Evolutionary conservation across 2,329 filamentous ascomycete species (phyloP).

Genomic region (Xylariaceae sp.): DNA sequence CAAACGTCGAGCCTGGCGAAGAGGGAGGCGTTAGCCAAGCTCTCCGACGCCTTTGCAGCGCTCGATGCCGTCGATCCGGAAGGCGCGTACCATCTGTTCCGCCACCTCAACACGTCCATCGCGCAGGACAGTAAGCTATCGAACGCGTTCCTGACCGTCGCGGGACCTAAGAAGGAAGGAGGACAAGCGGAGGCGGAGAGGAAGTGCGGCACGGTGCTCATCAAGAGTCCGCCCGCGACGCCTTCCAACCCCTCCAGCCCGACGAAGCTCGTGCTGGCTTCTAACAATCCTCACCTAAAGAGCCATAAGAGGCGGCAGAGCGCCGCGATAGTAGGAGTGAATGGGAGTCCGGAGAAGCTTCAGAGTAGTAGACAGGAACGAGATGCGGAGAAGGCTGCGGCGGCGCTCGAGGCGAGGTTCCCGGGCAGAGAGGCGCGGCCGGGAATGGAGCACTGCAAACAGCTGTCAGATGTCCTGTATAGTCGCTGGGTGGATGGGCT

Average conservation of each 20-base stretch:
- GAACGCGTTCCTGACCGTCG: constrained; percentile 39
- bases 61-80: constrained; percentile 87
- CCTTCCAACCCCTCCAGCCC: constrained; percentile 33
- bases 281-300: constrained; percentile 80
- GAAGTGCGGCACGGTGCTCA: constrained; percentile 51
- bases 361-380: constrained; percentile 37
- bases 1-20: constrained; percentile 64
- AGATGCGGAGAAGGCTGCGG: constrained; percentile 39
- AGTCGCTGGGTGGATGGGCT: constrained; percentile 84
- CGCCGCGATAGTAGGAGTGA: constrained; percentile 29
- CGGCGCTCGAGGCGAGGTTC: constrained; percentile 46
- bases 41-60: constrained; percentile 79
- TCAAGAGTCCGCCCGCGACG: too few species aligned
- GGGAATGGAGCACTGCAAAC: constrained; percentile 88
- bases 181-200: constrained; percentile 31
- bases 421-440: constrained; percentile 50
- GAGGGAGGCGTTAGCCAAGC: constrained; percentile 73
- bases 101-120: constrained; percentile 68
- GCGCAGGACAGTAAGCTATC: constrained; percentile 63
- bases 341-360: constrained; percentile 25
- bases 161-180: constrained; percentile 32
- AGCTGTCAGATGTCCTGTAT: constrained; percentile 87
- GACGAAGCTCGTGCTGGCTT: constrained; percentile 67
- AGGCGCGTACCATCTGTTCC: constrained; percentile 79
- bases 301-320: constrained; percentile 65